Evolutionary conservation across 306 rosid species (phyloP).

Genomic region (Citrullus amarus): DNA sequence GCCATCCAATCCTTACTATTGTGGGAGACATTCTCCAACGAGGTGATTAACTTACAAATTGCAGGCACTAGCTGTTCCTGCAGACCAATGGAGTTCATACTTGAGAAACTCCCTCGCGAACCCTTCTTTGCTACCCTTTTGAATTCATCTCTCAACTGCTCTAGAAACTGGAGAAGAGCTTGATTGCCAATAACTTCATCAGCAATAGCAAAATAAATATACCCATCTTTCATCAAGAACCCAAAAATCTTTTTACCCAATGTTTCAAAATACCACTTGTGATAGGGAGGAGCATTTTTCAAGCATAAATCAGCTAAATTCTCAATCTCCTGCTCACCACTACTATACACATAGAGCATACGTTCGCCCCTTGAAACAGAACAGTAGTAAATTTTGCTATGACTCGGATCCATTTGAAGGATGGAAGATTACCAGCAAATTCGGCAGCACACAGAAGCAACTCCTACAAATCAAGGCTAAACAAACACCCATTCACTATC

Average conservation of each 20-base stretch:
- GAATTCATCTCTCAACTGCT: slow-evolving; percentile 72
- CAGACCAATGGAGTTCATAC: slow-evolving; percentile 31
- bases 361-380: slow-evolving; percentile 53
- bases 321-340: slow-evolving; percentile 44
- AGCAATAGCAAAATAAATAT: slow-evolving; percentile 53
- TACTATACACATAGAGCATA: slow-evolving; percentile 41
- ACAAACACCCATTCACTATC: neutral
- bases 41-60: slow-evolving; percentile 42
- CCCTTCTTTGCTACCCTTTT: slow-evolving; percentile 41
- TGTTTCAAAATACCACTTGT: slow-evolving; percentile 74
- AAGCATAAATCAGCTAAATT: slow-evolving; percentile 48
- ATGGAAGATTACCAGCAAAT: neutral
- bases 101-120: slow-evolving; percentile 52
- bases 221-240: slow-evolving; percentile 63
- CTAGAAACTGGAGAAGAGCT: slow-evolving; percentile 55
- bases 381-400: slow-evolving; percentile 51
- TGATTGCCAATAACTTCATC: slow-evolving; percentile 45
- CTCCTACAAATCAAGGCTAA: neutral
- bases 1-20: slow-evolving; percentile 43
- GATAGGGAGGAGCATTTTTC: slow-evolving; percentile 63
- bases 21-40: slow-evolving; percentile 58
- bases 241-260: slow-evolving; percentile 50
- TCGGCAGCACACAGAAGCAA: neutral
- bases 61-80: slow-evolving; percentile 70
- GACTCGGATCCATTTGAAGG: slow-evolving; percentile 42